Percentiles rank a stretch among this genome's conserved stretches.
These are phyloP conservation scores for Coemansia asiatica DNA, from an alignment of 192 early-diverging fungal genomes.

Conservation along the genomic window DNA sequence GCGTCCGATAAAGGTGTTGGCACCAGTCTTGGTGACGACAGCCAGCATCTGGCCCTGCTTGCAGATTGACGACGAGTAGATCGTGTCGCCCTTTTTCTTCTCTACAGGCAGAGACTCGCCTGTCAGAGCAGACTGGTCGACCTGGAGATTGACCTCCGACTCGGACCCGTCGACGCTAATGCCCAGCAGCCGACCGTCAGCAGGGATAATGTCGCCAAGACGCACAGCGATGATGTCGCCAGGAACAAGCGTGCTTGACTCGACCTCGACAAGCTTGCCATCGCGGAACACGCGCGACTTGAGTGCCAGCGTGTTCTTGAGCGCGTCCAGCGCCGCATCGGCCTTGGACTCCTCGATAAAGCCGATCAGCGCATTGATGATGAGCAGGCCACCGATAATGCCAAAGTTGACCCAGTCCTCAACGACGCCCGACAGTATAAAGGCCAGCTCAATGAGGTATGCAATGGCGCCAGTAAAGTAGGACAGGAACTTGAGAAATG, in stretches of 20 bases:
- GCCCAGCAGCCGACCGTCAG: constrained; percentile 81
- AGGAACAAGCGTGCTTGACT: constrained; percentile 78
- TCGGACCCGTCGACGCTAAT: constrained; percentile 75
- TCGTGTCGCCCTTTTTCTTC: constrained; percentile 78
- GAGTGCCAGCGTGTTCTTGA: constrained; percentile 90
- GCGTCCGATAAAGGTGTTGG: constrained; percentile 93
- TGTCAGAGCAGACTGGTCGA: constrained; percentile 93
- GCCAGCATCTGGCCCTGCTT: constrained; percentile 94
- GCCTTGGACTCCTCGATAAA: constrained; percentile 93
- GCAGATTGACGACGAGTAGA: constrained; percentile 90
- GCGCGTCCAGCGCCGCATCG: constrained; percentile 89
- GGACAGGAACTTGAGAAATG: constrained; percentile 78
- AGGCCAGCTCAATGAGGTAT: constrained; percentile 86
- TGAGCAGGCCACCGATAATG: constrained; percentile 74
- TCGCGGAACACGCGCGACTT: constrained; percentile 83
- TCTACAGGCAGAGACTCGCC: constrained; percentile 90
- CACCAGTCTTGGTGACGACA: constrained; percentile 90
- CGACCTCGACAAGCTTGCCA: constrained; percentile 69
- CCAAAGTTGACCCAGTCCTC: constrained; percentile 82
- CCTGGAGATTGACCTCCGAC: constrained; percentile 74
- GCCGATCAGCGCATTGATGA: constrained; percentile 90
- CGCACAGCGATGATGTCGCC: constrained; percentile 90
- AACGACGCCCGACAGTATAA: constrained; percentile 75
- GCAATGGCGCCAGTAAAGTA: constrained; percentile 91
- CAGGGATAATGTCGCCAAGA: constrained; percentile 93